These are phyloP conservation scores for Ascochyta fabae DNA, from an alignment of 2,329 filamentous ascomycete species.

Conservation along the genomic window DNA sequence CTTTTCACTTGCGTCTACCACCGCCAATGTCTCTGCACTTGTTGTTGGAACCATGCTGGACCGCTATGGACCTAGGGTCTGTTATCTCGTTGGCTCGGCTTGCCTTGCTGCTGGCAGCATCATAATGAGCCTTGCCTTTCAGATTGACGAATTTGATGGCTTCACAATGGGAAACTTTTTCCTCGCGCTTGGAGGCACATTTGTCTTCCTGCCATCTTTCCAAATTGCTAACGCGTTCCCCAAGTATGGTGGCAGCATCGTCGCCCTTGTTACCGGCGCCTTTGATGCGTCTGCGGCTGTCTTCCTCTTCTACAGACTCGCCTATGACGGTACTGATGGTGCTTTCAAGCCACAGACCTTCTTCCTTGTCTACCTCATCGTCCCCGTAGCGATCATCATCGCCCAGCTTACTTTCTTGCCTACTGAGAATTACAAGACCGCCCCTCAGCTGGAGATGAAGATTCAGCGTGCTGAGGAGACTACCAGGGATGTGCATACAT, in stretches of 20 bases:
- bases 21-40: conserved; percentile 48
- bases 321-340: conserved; percentile 66
- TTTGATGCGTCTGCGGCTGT: conserved; percentile 84
- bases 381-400: conserved; percentile 70
- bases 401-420: conserved; percentile 77
- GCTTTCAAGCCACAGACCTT: conserved; percentile 70
- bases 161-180: conserved; percentile 77
- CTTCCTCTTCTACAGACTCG: conserved; percentile 75
- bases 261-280: conserved; percentile 79
- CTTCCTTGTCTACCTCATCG: conserved; percentile 74
- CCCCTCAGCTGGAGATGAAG: conserved; percentile 45
- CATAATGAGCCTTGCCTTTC: conserved; percentile 48
- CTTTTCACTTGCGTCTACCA: conserved; percentile 48
- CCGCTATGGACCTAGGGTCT: conserved; percentile 46
- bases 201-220: conserved; percentile 82
- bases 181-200: conserved; percentile 78
- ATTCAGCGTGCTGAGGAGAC: conserved; percentile 40
- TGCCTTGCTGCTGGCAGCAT: conserved; percentile 44
- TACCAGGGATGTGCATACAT: conserved; percentile 56
- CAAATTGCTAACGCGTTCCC: conserved; percentile 87
- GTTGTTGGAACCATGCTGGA: conserved; percentile 47
- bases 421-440: conserved; percentile 77
- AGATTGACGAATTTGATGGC: conserved; percentile 45
- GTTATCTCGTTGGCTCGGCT: conserved; percentile 41
- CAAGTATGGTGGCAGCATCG: conserved; percentile 75